Conservation (phyloP, 1,284 basidiomycete species). For the Ustilago trichophora region DNA sequence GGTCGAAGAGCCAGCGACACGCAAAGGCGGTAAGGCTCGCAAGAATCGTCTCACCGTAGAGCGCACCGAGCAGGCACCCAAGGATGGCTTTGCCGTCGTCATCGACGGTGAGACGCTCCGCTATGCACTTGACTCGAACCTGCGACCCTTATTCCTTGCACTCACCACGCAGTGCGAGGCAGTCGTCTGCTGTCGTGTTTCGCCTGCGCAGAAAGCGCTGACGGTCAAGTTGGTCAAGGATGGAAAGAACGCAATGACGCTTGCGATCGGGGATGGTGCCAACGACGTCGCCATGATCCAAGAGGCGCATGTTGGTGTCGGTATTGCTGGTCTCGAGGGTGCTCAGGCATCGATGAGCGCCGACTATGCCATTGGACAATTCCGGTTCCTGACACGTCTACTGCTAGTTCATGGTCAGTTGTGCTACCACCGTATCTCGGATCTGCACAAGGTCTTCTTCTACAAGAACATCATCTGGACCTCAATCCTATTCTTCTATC, state of each 20-base stretch:
- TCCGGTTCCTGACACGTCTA: slow-evolving; percentile 88
- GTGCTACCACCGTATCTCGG: slow-evolving; percentile 95
- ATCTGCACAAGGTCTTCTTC: slow-evolving; percentile 77
- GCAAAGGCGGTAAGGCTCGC: slow-evolving; percentile 38
- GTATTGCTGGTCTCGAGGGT: slow-evolving; percentile 91
- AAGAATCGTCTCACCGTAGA: slow-evolving; percentile 46
- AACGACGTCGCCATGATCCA: slow-evolving; percentile 98
- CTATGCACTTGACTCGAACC: slow-evolving; percentile 78
- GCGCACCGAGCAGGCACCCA: slow-evolving; percentile 42
- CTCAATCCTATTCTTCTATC: slow-evolving; percentile 91
- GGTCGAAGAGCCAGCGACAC: slow-evolving; percentile 33
- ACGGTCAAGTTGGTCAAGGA: slow-evolving; percentile 96
- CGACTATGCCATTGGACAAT: slow-evolving; percentile 97
- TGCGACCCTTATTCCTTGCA: slow-evolving; percentile 87
- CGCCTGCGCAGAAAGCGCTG: slow-evolving; percentile 93
- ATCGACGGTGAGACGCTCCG: slow-evolving; percentile 94
- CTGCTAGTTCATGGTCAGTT: slow-evolving; percentile 93
- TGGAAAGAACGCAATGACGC: slow-evolving; percentile 91
- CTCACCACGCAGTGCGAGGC: slow-evolving; percentile 95
- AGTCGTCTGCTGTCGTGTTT: slow-evolving; percentile 95
- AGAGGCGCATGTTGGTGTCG: slow-evolving; percentile 95
- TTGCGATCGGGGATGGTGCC: slow-evolving; percentile 95
- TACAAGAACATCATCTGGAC: slow-evolving; percentile 78
- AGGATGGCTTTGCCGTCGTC: slow-evolving; percentile 83
- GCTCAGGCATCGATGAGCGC: slow-evolving; percentile 99